Conservation (phyloP, 257 asterid species). For the Ophiorrhiza pumila region DNA sequence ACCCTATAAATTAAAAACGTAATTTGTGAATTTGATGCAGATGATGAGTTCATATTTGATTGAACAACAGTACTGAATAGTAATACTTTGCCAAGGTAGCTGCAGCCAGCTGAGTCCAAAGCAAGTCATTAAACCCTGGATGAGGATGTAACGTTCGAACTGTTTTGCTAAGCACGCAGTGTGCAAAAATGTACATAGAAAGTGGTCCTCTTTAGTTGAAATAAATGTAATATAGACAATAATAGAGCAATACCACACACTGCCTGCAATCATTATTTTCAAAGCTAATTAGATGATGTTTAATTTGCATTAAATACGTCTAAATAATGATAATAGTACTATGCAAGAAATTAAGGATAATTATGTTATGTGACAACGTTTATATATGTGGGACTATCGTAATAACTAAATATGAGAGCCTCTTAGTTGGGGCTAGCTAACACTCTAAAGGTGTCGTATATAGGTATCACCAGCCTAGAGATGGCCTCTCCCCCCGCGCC, state of each 20-base stretch:
- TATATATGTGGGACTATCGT: not conserved
- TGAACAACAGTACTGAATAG: not conserved
- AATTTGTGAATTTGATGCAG: too few species aligned
- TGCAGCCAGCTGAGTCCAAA: slow-evolving; percentile 4
- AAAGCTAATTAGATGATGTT: not conserved
- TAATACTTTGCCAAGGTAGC: not conserved
- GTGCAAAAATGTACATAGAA: not conserved
- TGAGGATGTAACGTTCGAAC: too few species aligned
- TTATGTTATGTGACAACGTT: not conserved
- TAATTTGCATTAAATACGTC: not conserved
- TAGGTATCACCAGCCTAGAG: not conserved
- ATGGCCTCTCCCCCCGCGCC: slow-evolving; percentile 4
- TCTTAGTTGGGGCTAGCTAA: not conserved
- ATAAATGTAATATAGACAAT: not conserved
- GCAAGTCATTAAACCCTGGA: not conserved
- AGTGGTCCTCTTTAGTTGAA: slow-evolving; percentile 10
- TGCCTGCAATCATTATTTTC: not conserved
- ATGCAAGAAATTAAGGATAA: not conserved
- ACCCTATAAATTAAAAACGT: not conserved
- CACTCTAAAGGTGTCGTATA: not conserved
- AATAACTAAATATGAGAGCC: not conserved
- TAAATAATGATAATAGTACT: not conserved
- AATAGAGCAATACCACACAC: not conserved
- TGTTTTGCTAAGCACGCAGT: too few species aligned
- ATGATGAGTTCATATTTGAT: not conserved